Base-by-base conservation (phyloP, 805 yeast genomes). In the Candida lessepsii region DNA sequence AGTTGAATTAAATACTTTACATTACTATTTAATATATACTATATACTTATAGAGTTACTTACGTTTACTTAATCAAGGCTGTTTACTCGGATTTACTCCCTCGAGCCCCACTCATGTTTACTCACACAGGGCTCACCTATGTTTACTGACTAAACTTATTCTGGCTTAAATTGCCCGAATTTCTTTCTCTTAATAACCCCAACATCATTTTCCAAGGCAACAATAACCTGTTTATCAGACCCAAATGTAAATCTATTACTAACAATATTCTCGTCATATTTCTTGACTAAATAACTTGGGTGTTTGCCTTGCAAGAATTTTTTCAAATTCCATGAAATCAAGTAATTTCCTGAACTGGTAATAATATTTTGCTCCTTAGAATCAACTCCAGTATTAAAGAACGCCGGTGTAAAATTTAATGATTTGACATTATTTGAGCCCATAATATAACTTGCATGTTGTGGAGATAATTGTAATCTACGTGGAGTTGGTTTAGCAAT, bases 171-270 rank as follows among this genome's bases (percentile, higher is more conserved):
- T 67, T 69, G 44, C 71, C 71, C 64, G 9, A 88, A 78, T 2
- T 78, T 74, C 40, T 67, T 70, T 51, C 76, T 78, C 41, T 75
- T 75, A 5, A 81, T 81, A 76, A 86, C 71, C 2, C 83, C 78
- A 23, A 88, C 89, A 53, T 87, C 91, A 55, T 87, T 80, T 41
- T 80, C 80, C 48, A 83, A 65, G 2, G 95, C 86, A 36, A 87
- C 73, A 44, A 86, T 76, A 37, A 88, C 83, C 38, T 82, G 78
- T 51, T 76, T 73, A 48, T 80, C 81, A 14, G 86, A 75, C 18
- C 87, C 88, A 57, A 77, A 86, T 54, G 76, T 76, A 74, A 88
- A 89, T 55, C 83, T 83, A 52, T 86, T 91, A 29, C 84, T 87
- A 40, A 86, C 76, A 44, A 88, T 80, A 30, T 75, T 64, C 30